phyloP scores from a whole-genome alignment of 768 basidiomycete species.

The Lactarius sanguifluus region DNA sequence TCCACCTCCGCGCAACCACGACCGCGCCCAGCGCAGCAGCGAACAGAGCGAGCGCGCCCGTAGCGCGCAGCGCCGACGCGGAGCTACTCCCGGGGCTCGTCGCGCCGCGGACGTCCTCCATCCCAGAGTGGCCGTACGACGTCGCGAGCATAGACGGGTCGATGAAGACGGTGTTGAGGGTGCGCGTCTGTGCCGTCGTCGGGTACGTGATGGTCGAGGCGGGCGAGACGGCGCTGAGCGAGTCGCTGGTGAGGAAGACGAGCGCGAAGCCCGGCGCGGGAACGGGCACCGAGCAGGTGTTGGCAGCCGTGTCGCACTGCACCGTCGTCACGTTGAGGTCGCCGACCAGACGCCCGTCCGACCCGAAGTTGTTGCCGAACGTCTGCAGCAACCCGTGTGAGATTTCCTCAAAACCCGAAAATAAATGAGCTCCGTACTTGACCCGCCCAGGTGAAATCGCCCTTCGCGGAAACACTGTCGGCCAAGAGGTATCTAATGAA shows the following conservation, averaged over 20 bases:
- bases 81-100: constrained; percentile 31
- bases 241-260: constrained; percentile 59
- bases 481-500: constrained; percentile 56
- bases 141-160: constrained; percentile 55
- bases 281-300: constrained; percentile 59
- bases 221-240: constrained; percentile 39
- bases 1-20: not conserved
- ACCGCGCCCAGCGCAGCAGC: constrained; percentile 10
- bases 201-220: constrained; percentile 45
- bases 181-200: constrained; percentile 56
- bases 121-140: constrained; percentile 55
- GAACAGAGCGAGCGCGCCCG: not conserved
- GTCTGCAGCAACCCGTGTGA: constrained; percentile 42
- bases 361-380: constrained; percentile 56
- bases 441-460: constrained; percentile 75
- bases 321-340: constrained; percentile 56
- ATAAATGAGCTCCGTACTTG: constrained; percentile 46
- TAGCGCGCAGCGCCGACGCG: not conserved
- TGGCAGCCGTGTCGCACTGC: constrained; percentile 52
- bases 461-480: constrained; percentile 54
- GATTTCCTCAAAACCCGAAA: not conserved
- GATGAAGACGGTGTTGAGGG: constrained; percentile 53
- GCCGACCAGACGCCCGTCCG: constrained; percentile 69
- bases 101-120: constrained; percentile 37
- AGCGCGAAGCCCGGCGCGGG: constrained; percentile 73